Evolutionary conservation across 352 stramenopile species (phyloP).

Genomic region (Phytophthora nicotianae): DNA sequence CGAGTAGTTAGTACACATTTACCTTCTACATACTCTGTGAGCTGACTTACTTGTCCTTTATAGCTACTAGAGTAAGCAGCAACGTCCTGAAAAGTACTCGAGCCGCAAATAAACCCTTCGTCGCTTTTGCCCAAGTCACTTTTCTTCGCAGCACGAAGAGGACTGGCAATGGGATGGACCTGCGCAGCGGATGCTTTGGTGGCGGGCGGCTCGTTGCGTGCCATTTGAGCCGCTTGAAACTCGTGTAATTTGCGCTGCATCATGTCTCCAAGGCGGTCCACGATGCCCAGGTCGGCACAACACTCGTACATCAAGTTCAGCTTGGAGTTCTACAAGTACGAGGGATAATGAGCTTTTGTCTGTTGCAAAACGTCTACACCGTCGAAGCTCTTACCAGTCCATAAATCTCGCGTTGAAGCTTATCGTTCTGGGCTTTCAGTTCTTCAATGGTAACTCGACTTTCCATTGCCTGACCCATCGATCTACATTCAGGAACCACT

Average conservation of each 20-base stretch:
- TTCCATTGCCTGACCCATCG: constrained; percentile 47
- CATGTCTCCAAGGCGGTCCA: constrained; percentile 58
- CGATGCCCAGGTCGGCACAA: constrained; percentile 53
- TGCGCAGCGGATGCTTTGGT: not conserved
- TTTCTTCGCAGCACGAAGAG: constrained; percentile 33
- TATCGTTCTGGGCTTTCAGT: constrained; percentile 61
- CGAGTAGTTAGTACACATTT: not conserved
- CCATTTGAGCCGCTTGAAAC: constrained; percentile 49
- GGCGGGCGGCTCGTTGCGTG: constrained; percentile 29
- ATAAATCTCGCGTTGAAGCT: constrained; percentile 64
- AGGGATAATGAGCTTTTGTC: not conserved
- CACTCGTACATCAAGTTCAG: constrained; percentile 69
- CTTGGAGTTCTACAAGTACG: constrained; percentile 54
- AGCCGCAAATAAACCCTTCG: constrained; percentile 68
- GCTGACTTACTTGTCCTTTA: constrained; percentile 45
- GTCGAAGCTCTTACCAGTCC: constrained; percentile 39
- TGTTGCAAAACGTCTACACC: not conserved
- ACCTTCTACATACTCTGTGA: not conserved
- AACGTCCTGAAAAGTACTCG: constrained; percentile 56
- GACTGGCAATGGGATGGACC: constrained; percentile 25
- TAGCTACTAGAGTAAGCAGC: constrained; percentile 69
- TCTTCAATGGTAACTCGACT: constrained; percentile 57
- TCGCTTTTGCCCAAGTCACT: constrained; percentile 29
- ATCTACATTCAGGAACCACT: constrained; percentile 3
- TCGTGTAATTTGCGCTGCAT: constrained; percentile 68